A percentile compares a stretch with the other conserved stretches of the same genome.
phyloP scores from a whole-genome alignment of 495 filamentous ascomycete genomes.

The Penicillium salamii region DNA sequence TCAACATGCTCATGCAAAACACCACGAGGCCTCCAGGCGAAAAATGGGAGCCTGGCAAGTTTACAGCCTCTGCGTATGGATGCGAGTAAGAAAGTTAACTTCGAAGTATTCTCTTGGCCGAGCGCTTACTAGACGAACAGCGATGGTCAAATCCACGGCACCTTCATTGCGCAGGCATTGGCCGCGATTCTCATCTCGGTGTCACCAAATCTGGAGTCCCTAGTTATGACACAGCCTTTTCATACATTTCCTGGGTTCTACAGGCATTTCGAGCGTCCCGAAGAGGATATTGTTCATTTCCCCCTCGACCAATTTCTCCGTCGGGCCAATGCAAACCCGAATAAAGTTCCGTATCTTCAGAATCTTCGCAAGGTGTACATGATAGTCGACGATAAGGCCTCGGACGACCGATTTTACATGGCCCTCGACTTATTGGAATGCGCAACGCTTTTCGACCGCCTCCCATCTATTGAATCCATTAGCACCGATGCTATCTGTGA shows the following conservation, averaged over 20 bases:
- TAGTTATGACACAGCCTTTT: slow-evolving; percentile 2
- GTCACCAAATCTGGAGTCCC: not conserved
- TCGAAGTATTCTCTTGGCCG: no score
- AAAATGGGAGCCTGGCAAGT: no score
- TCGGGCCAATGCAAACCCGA: not conserved
- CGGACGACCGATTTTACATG: no score
- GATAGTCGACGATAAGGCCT: no score
- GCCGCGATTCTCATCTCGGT: not conserved
- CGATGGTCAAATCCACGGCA: no score
- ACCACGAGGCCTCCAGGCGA: no score
- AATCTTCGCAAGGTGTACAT: not conserved
- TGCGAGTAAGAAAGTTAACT: no score
- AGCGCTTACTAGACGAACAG: no score
- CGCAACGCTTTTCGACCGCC: not conserved
- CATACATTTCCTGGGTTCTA: no score
- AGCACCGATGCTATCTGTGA: not conserved
- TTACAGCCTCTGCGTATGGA: no score
- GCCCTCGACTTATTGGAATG: not conserved
- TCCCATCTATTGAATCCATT: not conserved
- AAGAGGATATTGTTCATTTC: no score
- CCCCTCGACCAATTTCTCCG: not conserved
- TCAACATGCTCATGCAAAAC: no score
- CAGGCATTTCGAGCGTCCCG: not conserved
- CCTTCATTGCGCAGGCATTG: not conserved
- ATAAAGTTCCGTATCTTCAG: not conserved